Evolutionary conservation across 176 grass and related monocot genomes (phyloP), one percentile per base, ranked within the genome.

Genomic region (Olyra latifolia): DNA sequence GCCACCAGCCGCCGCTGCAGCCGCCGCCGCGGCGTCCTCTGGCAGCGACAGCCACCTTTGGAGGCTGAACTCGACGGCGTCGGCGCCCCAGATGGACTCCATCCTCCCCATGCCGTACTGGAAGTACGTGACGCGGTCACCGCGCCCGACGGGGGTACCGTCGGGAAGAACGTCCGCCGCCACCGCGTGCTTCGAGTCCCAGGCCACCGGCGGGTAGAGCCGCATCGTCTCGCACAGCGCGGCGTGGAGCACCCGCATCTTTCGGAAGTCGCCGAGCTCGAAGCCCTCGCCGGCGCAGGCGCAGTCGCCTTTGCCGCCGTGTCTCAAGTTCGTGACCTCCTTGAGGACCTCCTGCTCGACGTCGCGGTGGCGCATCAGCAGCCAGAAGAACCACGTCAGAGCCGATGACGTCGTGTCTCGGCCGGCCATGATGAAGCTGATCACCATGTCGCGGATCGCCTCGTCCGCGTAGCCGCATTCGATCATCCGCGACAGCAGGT

Each of bases 301-400:
- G 58, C 13, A 54, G 24, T 16, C 35, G 57, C 10, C 56, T 22
- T 8, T 24, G 24, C 12, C 16, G 43, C 27, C 54, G 32, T 35
- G 63, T 15, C 69, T 49, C 45, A 63, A n/a, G 69, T 29, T 15
- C 0, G 44, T 14, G 58, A 86, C 50, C 39, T 98, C 95, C 0
- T 49, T 9, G 14, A 91, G 43, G 1, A 95, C 66, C 57, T 91
- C 77, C 9, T 1, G 40, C 74, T 98, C 95, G 8, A 85, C 74
- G 43, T 82, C 73, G 23, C 69, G 88, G 80, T 98, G 90, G 71
- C 87, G 76, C 75, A 79, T 89, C 3, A 95, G 61, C 45, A 92
- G 88, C 91, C 91, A 98, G 86, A 98, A 98, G 83, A 98, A 91
- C 95, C 95, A 98, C 0, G 95, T 98, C 20, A 98, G 86, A 8